Conservation (phyloP, 495 filamentous ascomycete genomes). For the Schizothecium vesticola region DNA sequence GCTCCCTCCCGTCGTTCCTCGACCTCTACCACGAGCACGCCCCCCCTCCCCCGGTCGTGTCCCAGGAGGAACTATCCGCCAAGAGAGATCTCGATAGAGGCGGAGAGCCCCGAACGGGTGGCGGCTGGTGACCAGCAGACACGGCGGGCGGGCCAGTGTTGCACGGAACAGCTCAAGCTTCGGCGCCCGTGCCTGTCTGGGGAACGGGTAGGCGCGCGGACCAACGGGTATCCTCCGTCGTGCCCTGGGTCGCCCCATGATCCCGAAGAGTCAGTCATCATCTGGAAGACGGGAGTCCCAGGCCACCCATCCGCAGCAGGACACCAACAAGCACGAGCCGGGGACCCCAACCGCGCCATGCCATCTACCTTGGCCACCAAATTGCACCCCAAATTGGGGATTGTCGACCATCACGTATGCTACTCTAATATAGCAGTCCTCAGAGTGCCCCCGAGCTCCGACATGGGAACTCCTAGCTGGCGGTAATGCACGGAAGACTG, state of each 20-base stretch:
- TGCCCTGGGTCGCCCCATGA: background rate
- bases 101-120: background rate
- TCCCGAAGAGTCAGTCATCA: conserved; percentile 7
- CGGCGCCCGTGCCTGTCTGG: background rate
- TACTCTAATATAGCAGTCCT: conserved; percentile 23
- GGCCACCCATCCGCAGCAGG: conserved; percentile 5
- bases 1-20: background rate
- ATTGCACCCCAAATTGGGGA: conserved; percentile 24
- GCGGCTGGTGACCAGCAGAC: background rate
- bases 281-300: conserved; percentile 18
- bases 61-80: background rate
- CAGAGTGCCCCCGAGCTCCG: conserved; percentile 15
- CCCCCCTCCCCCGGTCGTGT: background rate
- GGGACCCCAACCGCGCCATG: conserved; percentile 17
- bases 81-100: background rate
- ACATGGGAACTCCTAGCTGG: conserved; percentile 11
- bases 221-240: background rate
- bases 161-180: background rate
- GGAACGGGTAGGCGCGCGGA: background rate
- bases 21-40: background rate
- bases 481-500: conserved; percentile 14
- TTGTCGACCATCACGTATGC: conserved; percentile 10
- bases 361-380: conserved; percentile 13
- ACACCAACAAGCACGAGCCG: conserved; percentile 20
- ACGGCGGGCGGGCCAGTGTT: background rate